Conservation (phyloP, 208 protist genomes). For the Leishmania gerbilli region DNA sequence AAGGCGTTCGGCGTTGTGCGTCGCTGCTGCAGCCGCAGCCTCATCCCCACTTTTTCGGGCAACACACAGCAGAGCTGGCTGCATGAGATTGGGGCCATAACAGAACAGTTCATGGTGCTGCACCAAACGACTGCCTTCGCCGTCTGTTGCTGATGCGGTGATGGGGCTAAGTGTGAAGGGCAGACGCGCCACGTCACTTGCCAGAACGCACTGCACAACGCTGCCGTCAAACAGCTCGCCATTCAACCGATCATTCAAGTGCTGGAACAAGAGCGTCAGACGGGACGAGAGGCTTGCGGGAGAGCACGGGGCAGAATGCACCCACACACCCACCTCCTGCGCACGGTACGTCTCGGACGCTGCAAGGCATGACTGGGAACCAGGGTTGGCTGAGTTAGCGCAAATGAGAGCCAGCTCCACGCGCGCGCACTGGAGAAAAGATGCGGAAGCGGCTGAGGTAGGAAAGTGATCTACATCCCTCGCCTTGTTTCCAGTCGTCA, state of each 20-base stretch:
- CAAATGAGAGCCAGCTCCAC: conserved; percentile 22
- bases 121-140: not conserved
- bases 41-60: not conserved
- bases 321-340: conserved; percentile 29
- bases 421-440: conserved; percentile 9
- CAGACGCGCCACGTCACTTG: conserved; percentile 17
- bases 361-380: conserved; percentile 2
- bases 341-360: conserved; percentile 9
- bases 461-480: not conserved
- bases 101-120: conserved; percentile 4
- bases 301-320: conserved; percentile 2
- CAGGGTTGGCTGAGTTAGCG: not conserved
- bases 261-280: conserved; percentile 44
- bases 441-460: not conserved
- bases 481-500: not conserved
- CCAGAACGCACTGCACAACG: conserved; percentile 53
- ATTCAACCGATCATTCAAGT: conserved; percentile 63
- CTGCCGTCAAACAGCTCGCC: conserved; percentile 73
- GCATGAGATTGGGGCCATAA: conserved; percentile 14
- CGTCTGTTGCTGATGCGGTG: not conserved
- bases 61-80: conserved; percentile 9
- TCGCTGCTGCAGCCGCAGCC: not conserved
- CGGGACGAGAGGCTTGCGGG: conserved; percentile 17
- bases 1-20: conserved; percentile 5
- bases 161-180: conserved; percentile 13